Evolutionary conservation across 176 grass and related monocot species (phyloP), one percentile per base, ranked within the genome.

Genomic region (Phyllostachys edulis): DNA sequence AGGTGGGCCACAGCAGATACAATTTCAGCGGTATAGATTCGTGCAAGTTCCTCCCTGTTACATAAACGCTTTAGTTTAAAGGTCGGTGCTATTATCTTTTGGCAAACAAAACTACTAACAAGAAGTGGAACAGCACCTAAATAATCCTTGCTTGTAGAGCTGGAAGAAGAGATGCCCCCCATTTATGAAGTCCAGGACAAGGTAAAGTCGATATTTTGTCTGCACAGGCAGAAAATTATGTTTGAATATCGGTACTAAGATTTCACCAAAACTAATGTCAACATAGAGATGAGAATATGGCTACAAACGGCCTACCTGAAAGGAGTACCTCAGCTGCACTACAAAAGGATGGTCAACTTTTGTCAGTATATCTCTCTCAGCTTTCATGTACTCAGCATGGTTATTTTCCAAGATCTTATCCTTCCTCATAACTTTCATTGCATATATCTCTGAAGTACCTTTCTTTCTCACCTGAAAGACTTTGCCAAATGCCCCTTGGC

Each of bases 361-460:
- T 78, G 93, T 98, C 57, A 98, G 65, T 87, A 98, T 98, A 49
- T 98, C 93, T 85, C 93, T 90, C 84, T 98, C 96, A 17, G 93
- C 96, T 89, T 93, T 95, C 91, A 93, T 98, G 83, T 98, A 98
- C 69, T 92, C 93, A 3, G 90, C 78, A 89, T 95, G 96, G 74
- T 95, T 98, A 9, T 98, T 95, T 61, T 98, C 93, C 81, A 95
- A 67, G 69, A 98, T 95, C 73, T 90, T 98, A 77, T 98, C 96
- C 85, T 95, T 98, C 76, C 96, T 90, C 93, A 98, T 88, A 70
- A 98, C 96, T 67, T 98, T 98, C 93, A 98, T 98, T 23, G 96
- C 96, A 78, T 95, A 98, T 63, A 98, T 98, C 78, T 95, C 96
- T 23, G 81, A 84, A 82, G 93, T 94, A 40, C 90, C 88, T 87